Evolutionary conservation across 2,329 filamentous ascomycete genomes (phyloP), one percentile per base, ranked within the genome.

Genomic region (Penicillium griseofulvum): DNA sequence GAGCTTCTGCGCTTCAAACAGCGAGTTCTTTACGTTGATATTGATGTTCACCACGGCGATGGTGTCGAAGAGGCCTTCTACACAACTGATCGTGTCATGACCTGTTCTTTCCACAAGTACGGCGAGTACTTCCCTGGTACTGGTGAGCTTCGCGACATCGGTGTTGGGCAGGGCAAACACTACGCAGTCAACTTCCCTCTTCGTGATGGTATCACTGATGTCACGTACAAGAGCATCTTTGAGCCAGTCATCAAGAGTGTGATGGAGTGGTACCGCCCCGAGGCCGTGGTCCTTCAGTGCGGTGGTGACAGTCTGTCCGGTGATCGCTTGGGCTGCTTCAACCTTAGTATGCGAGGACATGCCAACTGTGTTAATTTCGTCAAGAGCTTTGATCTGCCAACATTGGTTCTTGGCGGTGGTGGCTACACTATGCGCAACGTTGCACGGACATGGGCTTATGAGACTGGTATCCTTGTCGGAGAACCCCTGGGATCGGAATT

Each of bases 401-500:
- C 84, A 1, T 77, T 88, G 56, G 81, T 88, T 10, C 77, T 88
- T 9, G 86, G 86, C 45, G 86, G 86, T 38, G 86, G 86, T 63
- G 86, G 86, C 37, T 88, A 88, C 66, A 88, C 86, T 0, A 88
- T 88, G 84, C 79, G 86, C 50, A 88, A 82, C 57, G 80, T 82
- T 48, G 78, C 80, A 42, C 79, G 85, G 46, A 87, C 85, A 1
- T 87, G 83, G 84, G 79, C 79, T 22, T 83, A 79, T 65, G 77
- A 97, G 84, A 88, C 76, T 63, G 93, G 93, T 62, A 83, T 91
- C 55, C 82, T 97, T 9, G 90, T 97, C 19, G 90, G 90, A 28
- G 85, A 92, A 57, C 83, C 90, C 29, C 90, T 97, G 82, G 82
- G 85, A 11, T 82, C 88, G 5, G 87, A 89, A n/a, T 81, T 97